Percentiles rank a stretch among this genome's conserved stretches.
phyloP scores from a whole-genome alignment of 1,284 basidiomycete species.

The Volvariella volvacea region DNA sequence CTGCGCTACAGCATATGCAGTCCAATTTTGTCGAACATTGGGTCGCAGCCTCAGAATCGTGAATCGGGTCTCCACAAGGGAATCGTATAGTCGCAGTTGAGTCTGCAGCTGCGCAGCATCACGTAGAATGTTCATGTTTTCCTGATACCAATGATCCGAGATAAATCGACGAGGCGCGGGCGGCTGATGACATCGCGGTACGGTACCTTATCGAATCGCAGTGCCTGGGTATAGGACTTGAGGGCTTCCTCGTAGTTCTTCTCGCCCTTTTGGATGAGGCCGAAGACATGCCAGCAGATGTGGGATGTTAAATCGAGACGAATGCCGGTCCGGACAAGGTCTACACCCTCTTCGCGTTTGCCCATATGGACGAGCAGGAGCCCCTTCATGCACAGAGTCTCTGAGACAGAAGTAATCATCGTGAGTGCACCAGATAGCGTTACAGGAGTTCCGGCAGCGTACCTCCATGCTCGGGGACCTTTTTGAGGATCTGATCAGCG shows the following conservation, averaged over 20 bases:
- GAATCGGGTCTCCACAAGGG: conserved; percentile 79
- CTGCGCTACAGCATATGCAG: conserved; percentile 84
- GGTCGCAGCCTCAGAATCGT: conserved; percentile 80
- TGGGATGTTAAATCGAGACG: conserved; percentile 88
- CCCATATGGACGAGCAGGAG: conserved; percentile 82
- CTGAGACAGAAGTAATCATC: too few relatives aligned
- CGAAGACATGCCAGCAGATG: conserved; percentile 98
- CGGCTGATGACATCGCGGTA: not conserved
- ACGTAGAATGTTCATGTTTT: conserved; percentile 90
- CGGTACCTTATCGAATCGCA: conserved; percentile 84
- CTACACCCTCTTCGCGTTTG: conserved; percentile 77
- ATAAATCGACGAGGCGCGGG: not conserved
- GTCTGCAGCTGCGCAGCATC: conserved; percentile 89
- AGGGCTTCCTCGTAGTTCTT: conserved; percentile 88
- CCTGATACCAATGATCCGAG: conserved; percentile 36
- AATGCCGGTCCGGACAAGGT: conserved; percentile 85
- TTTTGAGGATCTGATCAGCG: conserved; percentile 92
- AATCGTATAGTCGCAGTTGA: conserved; percentile 82
- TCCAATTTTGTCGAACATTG: conserved; percentile 85
- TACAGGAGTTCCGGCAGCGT: conserved; percentile 16
- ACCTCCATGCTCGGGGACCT: conserved; percentile 95
- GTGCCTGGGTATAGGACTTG: conserved; percentile 78
- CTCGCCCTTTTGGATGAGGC: conserved; percentile 87
- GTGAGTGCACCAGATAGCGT: conserved; percentile 12
- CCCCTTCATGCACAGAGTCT: conserved; percentile 93